Evolutionary conservation across 2,329 filamentous ascomycete genomes (phyloP), one percentile per base, ranked within the genome.

Genomic region (Verticillium tricorpus): DNA sequence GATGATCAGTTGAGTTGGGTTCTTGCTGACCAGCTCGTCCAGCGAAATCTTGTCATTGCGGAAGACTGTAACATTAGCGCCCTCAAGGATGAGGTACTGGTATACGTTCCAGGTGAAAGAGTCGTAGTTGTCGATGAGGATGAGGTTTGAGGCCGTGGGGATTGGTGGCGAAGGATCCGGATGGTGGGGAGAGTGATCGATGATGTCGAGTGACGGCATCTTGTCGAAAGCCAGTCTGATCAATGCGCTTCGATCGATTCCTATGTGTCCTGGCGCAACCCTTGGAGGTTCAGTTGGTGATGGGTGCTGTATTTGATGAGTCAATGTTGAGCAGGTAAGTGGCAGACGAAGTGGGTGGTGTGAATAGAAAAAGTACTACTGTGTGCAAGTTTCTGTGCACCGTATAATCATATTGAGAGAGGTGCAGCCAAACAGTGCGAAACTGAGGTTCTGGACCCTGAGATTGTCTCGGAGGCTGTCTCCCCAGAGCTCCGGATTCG

Each of bases 71-170:
- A 97, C 95, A 1, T 82, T 90, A 32, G 96, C 95, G 35, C 95
- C 95, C 75, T 98, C 95, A n/a, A 99, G 87, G 7, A 94, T 90
- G 1, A 99, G 87, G 72, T 99, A 99, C 76, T 99, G 96, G 76
- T 98, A 99, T 63, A 99, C 92, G 73, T 99, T 99, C 92, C 93
- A 99, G 63, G 94, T 97, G 76, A 99, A 99, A 3, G 95, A 98
- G 77, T 99, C 95, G 77, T 98, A 99, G 78, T 99, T 99, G 82
- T 99, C 95, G 71, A 99, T 97, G 66, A 99, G 84, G 65, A 99
- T 85, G 62, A 99, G 84, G 76, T 98, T 98, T 62, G 90, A 91
- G 31, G 95, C 95, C 58, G 88, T 93, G 28, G 89, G 75, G 60
- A 97, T 82, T 39, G 88, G 87, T 59, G 88, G 81, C 34, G 89